Conservation (phyloP, 2,329 filamentous ascomycete species). For the Uncinocarpus reesii region DNA sequence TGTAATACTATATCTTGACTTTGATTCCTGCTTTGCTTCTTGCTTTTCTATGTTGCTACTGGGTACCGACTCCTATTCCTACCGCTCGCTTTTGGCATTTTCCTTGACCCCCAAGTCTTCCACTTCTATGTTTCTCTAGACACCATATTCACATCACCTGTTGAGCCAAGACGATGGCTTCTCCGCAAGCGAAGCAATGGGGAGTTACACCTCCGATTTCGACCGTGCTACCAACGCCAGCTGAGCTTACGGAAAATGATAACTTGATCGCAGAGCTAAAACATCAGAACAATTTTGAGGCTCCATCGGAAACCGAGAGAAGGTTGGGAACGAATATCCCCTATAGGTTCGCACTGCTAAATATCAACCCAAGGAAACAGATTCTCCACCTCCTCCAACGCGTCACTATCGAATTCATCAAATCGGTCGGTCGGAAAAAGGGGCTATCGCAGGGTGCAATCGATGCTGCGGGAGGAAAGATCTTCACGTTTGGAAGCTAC, state of each 20-base stretch:
- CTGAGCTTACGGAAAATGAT: slow-evolving; percentile 67
- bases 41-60: neutral
- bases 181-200: slow-evolving; percentile 40
- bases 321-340: no score
- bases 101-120: neutral
- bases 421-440: slow-evolving; percentile 63
- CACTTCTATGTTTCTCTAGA: neutral
- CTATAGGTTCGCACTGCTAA: slow-evolving; percentile 34
- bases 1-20: slow-evolving; percentile 10
- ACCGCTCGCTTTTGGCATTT: neutral
- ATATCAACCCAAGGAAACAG: slow-evolving; percentile 44
- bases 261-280: slow-evolving; percentile 75
- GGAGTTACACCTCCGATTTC: slow-evolving; percentile 84
- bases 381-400: slow-evolving; percentile 68
- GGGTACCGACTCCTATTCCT: neutral
- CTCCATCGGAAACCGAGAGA: slow-evolving; percentile 67
- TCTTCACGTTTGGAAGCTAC: slow-evolving; percentile 95
- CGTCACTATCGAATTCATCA: slow-evolving; percentile 79
- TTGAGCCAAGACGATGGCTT: slow-evolving; percentile 26
- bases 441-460: slow-evolving; percentile 65
- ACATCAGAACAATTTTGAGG: slow-evolving; percentile 84
- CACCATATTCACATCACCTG: neutral
- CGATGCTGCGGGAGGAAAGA: slow-evolving; percentile 76
- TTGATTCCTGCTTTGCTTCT: neutral
- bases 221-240: slow-evolving; percentile 59